A percentile compares a stretch with the other conserved stretches of the same genome.
Evolutionary conservation across 768 basidiomycete species (phyloP).

Genomic region (Suillus subalutaceus): DNA sequence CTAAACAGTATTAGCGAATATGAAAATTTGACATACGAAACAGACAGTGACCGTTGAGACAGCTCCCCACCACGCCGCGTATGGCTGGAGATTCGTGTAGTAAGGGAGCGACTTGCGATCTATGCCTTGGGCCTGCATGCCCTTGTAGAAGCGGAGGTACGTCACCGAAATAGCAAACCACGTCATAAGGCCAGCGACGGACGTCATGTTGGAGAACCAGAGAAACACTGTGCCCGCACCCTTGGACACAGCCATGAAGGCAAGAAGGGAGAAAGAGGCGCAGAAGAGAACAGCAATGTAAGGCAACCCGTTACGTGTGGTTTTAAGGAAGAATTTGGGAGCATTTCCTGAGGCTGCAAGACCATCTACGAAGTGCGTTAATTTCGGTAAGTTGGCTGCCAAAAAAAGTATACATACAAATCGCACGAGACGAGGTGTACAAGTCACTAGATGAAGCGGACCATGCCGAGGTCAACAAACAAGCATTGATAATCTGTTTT

Average conservation of each 20-base stretch:
- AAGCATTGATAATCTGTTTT: conserved; percentile 74
- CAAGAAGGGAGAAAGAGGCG: conserved; percentile 66
- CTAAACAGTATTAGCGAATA: conserved; percentile 10
- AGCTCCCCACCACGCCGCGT: conserved; percentile 59
- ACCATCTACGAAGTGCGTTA: conserved; percentile 56
- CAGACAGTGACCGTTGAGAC: conserved; percentile 49
- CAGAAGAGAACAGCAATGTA: conserved; percentile 71
- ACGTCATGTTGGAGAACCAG: conserved; percentile 82
- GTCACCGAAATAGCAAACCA: conserved; percentile 81
- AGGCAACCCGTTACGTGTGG: conserved; percentile 76
- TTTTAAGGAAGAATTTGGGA: conserved; percentile 74
- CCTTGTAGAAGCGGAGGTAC: conserved; percentile 84
- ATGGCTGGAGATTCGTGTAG: conserved; percentile 67
- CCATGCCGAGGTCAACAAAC: conserved; percentile 87
- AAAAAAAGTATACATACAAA: conserved; percentile 57
- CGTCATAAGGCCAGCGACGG: conserved; percentile 70
- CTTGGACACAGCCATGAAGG: conserved; percentile 75
- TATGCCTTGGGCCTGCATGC: conserved; percentile 79
- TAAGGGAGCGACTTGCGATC: conserved; percentile 75
- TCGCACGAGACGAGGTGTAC: conserved; percentile 84
- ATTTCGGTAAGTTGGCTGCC: conserved; percentile 2
- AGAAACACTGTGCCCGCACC: conserved; percentile 75
- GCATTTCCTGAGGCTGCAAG: conserved; percentile 81
- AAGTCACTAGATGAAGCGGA: conserved; percentile 90
- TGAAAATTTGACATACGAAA: conserved; percentile 50